phyloP scores from a whole-genome alignment of 345 rosid genomes.

The Eucalyptus pauciflora region DNA sequence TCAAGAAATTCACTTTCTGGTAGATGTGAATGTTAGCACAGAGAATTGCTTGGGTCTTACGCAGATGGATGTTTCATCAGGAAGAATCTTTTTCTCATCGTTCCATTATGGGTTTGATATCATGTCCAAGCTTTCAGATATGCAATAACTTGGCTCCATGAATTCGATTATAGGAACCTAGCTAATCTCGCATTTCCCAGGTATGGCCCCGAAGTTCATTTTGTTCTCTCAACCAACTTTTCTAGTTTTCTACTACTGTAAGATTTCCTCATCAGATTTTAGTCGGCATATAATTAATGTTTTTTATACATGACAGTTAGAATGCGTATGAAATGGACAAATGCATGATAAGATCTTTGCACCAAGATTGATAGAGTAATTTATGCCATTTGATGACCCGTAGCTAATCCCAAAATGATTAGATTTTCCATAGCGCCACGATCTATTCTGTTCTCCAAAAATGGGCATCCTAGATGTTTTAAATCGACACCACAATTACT shows the following conservation, averaged over 20 bases:
- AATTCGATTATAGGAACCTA: constrained; percentile 22
- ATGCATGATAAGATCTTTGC: not conserved
- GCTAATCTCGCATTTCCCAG: not conserved
- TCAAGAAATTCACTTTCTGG: not conserved
- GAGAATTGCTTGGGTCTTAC: not conserved
- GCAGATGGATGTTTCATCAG: not conserved
- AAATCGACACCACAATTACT: not conserved
- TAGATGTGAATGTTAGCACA: not conserved
- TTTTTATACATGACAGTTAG: not conserved
- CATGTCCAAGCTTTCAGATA: not conserved
- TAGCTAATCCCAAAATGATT: not conserved
- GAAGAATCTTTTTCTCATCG: not conserved
- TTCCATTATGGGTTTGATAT: not conserved
- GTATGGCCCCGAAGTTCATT: constrained; percentile 8
- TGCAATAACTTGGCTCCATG: not conserved
- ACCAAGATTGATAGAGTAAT: not conserved
- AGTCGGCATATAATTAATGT: not conserved
- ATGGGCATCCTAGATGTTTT: not conserved
- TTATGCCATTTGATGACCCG: not conserved
- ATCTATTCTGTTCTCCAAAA: not conserved
- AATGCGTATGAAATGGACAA: not conserved
- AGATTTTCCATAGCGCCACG: not conserved
- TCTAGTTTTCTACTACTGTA: not conserved
- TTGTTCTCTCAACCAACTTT: not conserved
- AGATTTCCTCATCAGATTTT: not conserved